These are phyloP conservation scores for Purpureocillium takamizusanense DNA, from an alignment of 2,329 filamentous ascomycete genomes.

Conservation along the genomic window DNA sequence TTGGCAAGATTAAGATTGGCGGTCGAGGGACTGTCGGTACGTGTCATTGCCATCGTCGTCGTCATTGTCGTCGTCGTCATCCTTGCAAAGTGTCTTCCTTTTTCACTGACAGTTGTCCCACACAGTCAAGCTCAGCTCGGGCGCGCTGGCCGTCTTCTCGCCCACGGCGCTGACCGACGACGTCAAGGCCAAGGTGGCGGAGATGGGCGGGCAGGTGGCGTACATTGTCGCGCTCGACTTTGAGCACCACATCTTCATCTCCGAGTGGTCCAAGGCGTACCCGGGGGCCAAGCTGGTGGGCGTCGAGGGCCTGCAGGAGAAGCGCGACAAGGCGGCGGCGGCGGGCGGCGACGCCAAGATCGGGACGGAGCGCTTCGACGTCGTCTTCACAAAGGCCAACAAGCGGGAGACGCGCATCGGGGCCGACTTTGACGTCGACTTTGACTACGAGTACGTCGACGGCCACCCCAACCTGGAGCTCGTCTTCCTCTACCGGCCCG, in stretches of 20 bases:
- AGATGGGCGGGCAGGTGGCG: slow-evolving; percentile 59
- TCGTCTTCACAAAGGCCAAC: slow-evolving; percentile 56
- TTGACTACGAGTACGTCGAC: slow-evolving; percentile 76
- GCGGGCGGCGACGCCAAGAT: slow-evolving; percentile 32
- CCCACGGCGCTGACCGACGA: slow-evolving; percentile 77
- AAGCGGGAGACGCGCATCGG: slow-evolving; percentile 47
- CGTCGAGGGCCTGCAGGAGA: slow-evolving; percentile 74
- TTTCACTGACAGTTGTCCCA: not conserved
- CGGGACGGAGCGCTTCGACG: slow-evolving; percentile 48
- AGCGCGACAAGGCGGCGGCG: slow-evolving; percentile 54
- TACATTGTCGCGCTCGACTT: slow-evolving; percentile 85
- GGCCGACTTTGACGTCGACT: slow-evolving; percentile 77
- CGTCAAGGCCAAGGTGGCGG: slow-evolving; percentile 53
- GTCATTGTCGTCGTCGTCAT: no score
- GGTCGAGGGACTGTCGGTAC: slow-evolving; percentile 78
- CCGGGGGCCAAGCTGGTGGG: slow-evolving; percentile 74
- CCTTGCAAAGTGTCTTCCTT: no score
- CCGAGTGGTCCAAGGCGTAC: slow-evolving; percentile 72
- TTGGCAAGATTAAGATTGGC: slow-evolving; percentile 72
- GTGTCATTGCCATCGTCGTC: no score
- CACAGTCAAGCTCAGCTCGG: slow-evolving; percentile 67
- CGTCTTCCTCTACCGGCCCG: slow-evolving; percentile 76
- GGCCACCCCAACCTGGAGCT: slow-evolving; percentile 78
- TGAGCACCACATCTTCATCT: slow-evolving; percentile 92
- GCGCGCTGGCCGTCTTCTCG: slow-evolving; percentile 80